phyloP scores from a whole-genome alignment of 768 basidiomycete species.

The Russula compacta region DNA sequence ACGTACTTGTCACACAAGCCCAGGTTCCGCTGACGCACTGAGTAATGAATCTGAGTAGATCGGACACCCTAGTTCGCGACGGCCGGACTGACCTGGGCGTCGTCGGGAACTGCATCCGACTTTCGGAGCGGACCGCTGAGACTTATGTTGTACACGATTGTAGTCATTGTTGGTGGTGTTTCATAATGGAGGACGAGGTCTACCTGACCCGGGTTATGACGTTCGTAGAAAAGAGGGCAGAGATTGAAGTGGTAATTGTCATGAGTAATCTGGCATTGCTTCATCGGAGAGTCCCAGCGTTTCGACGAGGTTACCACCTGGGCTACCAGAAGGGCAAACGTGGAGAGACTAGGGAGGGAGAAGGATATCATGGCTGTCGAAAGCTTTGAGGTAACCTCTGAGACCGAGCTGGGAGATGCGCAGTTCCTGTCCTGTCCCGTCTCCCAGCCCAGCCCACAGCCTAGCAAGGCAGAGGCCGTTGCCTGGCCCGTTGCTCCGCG shows the following conservation, averaged over 20 bases:
- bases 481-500: not conserved
- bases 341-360: not conserved
- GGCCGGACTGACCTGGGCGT: slow-evolving; percentile 25
- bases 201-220: slow-evolving; percentile 18
- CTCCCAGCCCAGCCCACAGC: too few relatives aligned
- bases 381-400: not conserved
- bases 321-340: not conserved
- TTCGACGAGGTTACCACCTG: not conserved
- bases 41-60: not conserved
- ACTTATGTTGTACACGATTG: slow-evolving; percentile 24
- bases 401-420: not conserved
- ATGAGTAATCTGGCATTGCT: not conserved
- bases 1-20: slow-evolving; percentile 18
- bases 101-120: slow-evolving; percentile 19
- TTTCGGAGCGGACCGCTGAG: slow-evolving; percentile 23
- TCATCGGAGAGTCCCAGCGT: not conserved
- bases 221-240: slow-evolving; percentile 24
- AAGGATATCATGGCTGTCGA: not conserved
- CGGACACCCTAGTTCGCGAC: not conserved
- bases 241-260: slow-evolving; percentile 22
- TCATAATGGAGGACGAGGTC: slow-evolving; percentile 17
- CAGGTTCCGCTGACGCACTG: slow-evolving; percentile 18
- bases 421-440: too few relatives aligned
- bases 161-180: slow-evolving; percentile 26
- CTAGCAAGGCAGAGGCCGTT: too few relatives aligned